Conservation (phyloP, 441 rosid species). For the Erysimum cheiri region DNA sequence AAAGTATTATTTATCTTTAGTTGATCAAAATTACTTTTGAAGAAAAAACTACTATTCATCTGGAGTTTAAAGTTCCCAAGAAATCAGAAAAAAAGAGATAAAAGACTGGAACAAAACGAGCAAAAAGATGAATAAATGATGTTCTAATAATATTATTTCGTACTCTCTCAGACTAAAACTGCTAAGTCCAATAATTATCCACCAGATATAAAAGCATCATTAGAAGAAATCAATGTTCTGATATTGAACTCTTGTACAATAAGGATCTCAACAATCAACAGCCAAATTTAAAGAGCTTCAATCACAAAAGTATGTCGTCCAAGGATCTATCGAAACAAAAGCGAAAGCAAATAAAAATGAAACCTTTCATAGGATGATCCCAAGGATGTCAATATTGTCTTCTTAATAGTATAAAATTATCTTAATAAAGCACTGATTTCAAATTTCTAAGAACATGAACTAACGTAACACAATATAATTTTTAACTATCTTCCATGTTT, state of each 20-base stretch:
- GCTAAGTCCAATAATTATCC: background rate
- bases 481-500: constrained; percentile 15
- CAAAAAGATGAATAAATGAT: background rate
- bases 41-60: background rate
- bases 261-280: constrained; percentile 10
- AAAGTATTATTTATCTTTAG: background rate
- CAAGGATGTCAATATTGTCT: background rate
- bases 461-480: background rate
- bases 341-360: constrained; percentile 3
- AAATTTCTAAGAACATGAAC: background rate
- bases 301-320: background rate
- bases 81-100: background rate
- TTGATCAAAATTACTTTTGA: constrained; percentile 9
- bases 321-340: constrained; percentile 15
- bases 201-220: constrained; percentile 1
- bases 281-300: background rate
- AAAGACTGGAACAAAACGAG: background rate
- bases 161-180: background rate
- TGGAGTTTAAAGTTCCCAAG: background rate
- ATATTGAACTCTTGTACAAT: background rate
- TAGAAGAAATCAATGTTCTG: background rate
- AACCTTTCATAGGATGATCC: constrained; percentile 20
- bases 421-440: background rate
- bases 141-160: background rate
- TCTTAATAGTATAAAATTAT: constrained; percentile 2